Percentiles rank a stretch among this genome's conserved stretches.
Evolutionary conservation across 805 yeast genomes (phyloP).

Genomic region (Cyberlindnera euphorbiae): DNA sequence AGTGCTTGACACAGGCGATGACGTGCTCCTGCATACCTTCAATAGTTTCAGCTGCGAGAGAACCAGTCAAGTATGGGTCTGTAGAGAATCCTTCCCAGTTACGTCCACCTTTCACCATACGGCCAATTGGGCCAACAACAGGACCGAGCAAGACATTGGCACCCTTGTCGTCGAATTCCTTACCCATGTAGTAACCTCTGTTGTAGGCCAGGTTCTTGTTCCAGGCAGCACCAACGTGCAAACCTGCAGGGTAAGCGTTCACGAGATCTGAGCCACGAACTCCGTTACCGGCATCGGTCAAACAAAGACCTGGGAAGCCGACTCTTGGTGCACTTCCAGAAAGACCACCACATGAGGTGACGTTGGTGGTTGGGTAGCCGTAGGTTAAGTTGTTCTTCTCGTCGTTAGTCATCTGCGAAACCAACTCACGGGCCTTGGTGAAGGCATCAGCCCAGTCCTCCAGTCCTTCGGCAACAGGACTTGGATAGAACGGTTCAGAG

Average conservation of each 20-base stretch:
- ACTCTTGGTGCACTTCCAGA: slow-evolving; percentile 6
- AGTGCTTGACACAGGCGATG: slow-evolving; percentile 7
- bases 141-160: slow-evolving; percentile 6
- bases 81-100: slow-evolving; percentile 11
- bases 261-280: slow-evolving; percentile 7
- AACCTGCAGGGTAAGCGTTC: slow-evolving; percentile 5
- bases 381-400: slow-evolving; percentile 6
- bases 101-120: slow-evolving; percentile 5
- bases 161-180: slow-evolving; percentile 5
- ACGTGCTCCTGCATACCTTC: slow-evolving; percentile 3
- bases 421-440: slow-evolving; percentile 2
- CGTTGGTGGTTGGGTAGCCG: slow-evolving; percentile 1
- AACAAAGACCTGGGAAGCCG: slow-evolving; percentile 5
- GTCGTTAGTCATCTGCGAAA: slow-evolving; percentile 8
- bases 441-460: slow-evolving; percentile 7
- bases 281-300: slow-evolving; percentile 7
- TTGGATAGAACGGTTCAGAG: slow-evolving; percentile 3
- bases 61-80: slow-evolving; percentile 7
- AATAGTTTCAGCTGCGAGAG: slow-evolving; percentile 1
- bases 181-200: slow-evolving; percentile 8
- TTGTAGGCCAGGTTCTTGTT: slow-evolving; percentile 4
- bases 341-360: slow-evolving; percentile 1
- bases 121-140: slow-evolving; percentile 8
- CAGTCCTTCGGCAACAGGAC: slow-evolving; percentile 2
- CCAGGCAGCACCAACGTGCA: slow-evolving; percentile 7